A percentile compares a stretch with the other conserved stretches of the same genome.
These are phyloP conservation scores for Fusarium longipes DNA, from an alignment of 2,329 filamentous ascomycete species.

Conservation along the genomic window DNA sequence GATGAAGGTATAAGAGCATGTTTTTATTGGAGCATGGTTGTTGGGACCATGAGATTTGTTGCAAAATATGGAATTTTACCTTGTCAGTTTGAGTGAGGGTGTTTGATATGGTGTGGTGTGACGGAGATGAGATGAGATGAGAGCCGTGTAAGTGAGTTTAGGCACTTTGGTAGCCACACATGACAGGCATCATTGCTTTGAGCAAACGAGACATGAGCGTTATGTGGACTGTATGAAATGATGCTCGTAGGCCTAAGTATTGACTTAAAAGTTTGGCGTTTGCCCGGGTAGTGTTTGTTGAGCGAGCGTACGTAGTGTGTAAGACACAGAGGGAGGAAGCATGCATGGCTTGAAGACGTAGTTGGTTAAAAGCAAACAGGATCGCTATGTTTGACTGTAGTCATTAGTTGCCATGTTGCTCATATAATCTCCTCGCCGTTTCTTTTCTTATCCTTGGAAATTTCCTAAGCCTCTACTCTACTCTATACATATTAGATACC, in stretches of 20 bases:
- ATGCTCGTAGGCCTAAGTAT: neutral
- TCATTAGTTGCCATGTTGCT: no score
- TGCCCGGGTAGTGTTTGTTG: neutral
- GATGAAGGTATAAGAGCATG: constrained; percentile 39
- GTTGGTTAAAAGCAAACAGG: no score
- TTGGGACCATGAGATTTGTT: constrained; percentile 31
- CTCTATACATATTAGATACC: no score
- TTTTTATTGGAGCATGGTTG: constrained; percentile 35
- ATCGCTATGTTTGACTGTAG: no score
- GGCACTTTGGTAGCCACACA: neutral
- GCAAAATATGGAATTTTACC: constrained; percentile 29
- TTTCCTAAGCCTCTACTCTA: no score
- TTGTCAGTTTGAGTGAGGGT: neutral
- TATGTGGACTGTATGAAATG: no score
- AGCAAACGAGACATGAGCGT: neutral
- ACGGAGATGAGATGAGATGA: neutral
- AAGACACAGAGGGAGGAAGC: neutral
- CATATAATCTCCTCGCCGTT: no score
- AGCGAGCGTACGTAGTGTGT: neutral
- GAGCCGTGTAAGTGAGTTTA: neutral
- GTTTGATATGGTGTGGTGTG: neutral
- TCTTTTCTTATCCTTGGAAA: no score
- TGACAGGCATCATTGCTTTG: neutral
- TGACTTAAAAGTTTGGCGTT: neutral
- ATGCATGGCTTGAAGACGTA: no score